Evolutionary conservation across 129 eudicot species (phyloP).

Genomic region (Helianthus tuberosus): DNA sequence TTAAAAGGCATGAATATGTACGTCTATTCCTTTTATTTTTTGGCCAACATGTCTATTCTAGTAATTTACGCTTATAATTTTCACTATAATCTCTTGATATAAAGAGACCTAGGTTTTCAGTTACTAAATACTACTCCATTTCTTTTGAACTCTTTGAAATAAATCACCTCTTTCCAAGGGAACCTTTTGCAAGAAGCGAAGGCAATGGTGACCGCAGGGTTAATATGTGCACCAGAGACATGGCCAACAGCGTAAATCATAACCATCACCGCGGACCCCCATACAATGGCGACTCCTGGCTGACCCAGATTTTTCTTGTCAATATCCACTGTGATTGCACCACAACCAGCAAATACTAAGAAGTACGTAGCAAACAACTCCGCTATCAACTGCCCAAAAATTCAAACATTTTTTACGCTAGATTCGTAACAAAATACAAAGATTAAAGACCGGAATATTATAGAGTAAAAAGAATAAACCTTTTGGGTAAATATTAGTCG

Average conservation of each 20-base stretch:
- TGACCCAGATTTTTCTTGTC: conserved; percentile 53
- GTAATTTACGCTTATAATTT: no score
- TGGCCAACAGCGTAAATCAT: conserved; percentile 86
- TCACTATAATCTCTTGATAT: no score
- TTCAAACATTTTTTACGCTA: not conserved
- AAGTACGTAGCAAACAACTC: conserved; percentile 81
- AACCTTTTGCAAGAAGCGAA: conserved; percentile 79
- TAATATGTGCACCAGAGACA: conserved; percentile 89
- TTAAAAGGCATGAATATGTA: no score
- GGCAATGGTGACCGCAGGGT: conserved; percentile 93
- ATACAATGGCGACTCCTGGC: conserved; percentile 72
- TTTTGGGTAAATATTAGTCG: conserved; percentile 24
- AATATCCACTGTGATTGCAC: conserved; percentile 54
- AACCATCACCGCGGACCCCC: conserved; percentile 93
- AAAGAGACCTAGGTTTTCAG: no score
- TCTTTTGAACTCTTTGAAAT: not conserved
- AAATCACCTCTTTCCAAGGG: conserved; percentile 83
- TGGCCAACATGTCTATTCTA: no score
- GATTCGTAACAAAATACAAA: no score
- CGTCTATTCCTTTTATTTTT: no score
- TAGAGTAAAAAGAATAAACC: conserved; percentile 5
- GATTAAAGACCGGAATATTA: not conserved
- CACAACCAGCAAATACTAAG: conserved; percentile 85
- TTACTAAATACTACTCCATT: no score
- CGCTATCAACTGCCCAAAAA: conserved; percentile 62